These are phyloP conservation scores for Boletellus sp. DNA, from an alignment of 768 basidiomycete genomes.

Conservation along the genomic window DNA sequence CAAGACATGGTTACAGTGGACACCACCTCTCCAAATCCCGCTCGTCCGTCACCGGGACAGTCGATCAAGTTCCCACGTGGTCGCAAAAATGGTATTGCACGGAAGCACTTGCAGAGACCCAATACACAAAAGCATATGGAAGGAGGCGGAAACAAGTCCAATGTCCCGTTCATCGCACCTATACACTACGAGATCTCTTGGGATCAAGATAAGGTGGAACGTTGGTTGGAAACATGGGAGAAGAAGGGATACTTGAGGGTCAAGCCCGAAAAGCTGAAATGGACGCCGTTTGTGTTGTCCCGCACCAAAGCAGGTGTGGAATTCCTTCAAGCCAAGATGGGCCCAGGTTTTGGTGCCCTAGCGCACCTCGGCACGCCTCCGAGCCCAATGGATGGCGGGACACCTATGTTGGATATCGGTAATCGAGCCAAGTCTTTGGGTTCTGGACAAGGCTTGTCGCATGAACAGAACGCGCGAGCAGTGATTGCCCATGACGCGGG, in stretches of 20 bases:
- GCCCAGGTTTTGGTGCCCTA: slow-evolving; percentile 11
- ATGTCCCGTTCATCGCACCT: slow-evolving; percentile 59
- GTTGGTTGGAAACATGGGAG: slow-evolving; percentile 67
- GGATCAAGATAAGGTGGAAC: slow-evolving; percentile 62
- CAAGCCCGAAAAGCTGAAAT: slow-evolving; percentile 83
- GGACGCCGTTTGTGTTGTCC: slow-evolving; percentile 87
- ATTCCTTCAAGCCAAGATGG: slow-evolving; percentile 20
- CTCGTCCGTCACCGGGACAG: slow-evolving; percentile 71
- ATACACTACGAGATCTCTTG: slow-evolving; percentile 72
- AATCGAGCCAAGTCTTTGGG: slow-evolving; percentile 16
- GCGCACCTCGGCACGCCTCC: slow-evolving; percentile 9
- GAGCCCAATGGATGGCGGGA: slow-evolving; percentile 21
- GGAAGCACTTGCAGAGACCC: slow-evolving; percentile 57
- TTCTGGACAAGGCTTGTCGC: slow-evolving; percentile 10
- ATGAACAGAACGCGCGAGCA: slow-evolving; percentile 16
- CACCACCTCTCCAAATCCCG: slow-evolving; percentile 40
- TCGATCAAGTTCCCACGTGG: slow-evolving; percentile 72
- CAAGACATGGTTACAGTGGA: slow-evolving; percentile 70
- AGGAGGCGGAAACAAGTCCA: slow-evolving; percentile 34
- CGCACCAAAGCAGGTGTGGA: slow-evolving; percentile 35
- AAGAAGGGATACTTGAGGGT: slow-evolving; percentile 73
- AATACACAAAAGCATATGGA: slow-evolving; percentile 44
- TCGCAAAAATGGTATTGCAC: slow-evolving; percentile 59
- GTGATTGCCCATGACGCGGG: neutral
- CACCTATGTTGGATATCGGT: slow-evolving; percentile 18